A percentile compares a stretch with the other conserved stretches of the same genome.
These are phyloP conservation scores for Xylaria sp. DNA, from an alignment of 2,329 filamentous ascomycete species.

Conservation along the genomic window DNA sequence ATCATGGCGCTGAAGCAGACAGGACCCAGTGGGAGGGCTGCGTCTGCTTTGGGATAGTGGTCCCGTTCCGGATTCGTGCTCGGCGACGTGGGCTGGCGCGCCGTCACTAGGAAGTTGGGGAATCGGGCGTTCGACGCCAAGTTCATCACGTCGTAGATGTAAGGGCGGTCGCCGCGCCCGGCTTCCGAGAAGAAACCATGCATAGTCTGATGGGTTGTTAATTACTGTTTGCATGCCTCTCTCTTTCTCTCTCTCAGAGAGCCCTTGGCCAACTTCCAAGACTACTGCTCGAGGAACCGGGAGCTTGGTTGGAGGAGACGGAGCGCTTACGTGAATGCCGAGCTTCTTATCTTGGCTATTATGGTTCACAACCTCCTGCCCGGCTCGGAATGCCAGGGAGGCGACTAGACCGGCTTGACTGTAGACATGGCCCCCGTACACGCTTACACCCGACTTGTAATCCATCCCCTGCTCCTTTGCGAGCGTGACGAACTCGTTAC, in stretches of 20 bases:
- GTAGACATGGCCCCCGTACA: conserved; percentile 60
- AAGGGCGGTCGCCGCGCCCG: conserved; percentile 61
- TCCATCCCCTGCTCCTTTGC: not conserved
- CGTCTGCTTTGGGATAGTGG: conserved; percentile 56
- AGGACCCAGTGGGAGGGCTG: conserved; percentile 52
- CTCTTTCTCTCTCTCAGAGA: not conserved
- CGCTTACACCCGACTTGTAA: conserved; percentile 36
- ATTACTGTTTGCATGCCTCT: not conserved
- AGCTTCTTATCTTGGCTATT: conserved; percentile 21
- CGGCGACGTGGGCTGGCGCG: conserved; percentile 57
- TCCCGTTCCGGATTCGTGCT: conserved; percentile 51
- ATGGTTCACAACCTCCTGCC: conserved; percentile 40
- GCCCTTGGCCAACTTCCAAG: not conserved
- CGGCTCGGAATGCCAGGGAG: conserved; percentile 50
- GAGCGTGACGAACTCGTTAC: conserved; percentile 45
- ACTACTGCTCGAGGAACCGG: not conserved
- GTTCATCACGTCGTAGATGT: conserved; percentile 61
- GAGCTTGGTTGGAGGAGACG: not conserved
- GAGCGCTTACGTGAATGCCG: conserved; percentile 55
- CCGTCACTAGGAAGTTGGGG: conserved; percentile 61
- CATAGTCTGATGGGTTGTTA: conserved; percentile 57
- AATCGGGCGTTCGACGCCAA: conserved; percentile 61
- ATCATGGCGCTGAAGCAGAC: conserved; percentile 63
- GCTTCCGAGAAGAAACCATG: conserved; percentile 66
- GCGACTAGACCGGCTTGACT: conserved; percentile 56